Conservation (phyloP, 345 rosid genomes). For the Rhodamnia rubescens region DNA sequence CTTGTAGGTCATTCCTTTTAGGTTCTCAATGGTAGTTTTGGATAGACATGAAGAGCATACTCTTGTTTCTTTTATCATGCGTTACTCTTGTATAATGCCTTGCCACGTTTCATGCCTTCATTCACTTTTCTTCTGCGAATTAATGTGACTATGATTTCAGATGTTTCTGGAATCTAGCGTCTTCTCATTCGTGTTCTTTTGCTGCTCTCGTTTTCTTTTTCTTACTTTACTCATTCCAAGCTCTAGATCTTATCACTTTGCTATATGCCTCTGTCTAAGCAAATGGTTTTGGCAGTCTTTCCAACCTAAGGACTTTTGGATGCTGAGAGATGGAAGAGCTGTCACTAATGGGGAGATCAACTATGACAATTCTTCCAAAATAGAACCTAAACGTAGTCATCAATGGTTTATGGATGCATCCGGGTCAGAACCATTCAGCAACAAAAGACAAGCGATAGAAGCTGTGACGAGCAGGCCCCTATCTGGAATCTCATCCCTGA, state of each 20-base stretch:
- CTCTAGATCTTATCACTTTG: neutral
- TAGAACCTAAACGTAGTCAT: slow-evolving; percentile 44
- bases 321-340: slow-evolving; percentile 26
- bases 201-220: neutral
- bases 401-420: slow-evolving; percentile 39
- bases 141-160: neutral
- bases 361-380: slow-evolving; percentile 27
- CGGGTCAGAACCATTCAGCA: slow-evolving; percentile 27
- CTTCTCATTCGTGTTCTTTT: neutral
- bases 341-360: slow-evolving; percentile 31
- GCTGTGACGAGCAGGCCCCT: slow-evolving; percentile 14
- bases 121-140: neutral
- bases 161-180: neutral
- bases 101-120: neutral
- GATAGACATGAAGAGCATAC: neutral
- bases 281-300: slow-evolving; percentile 25
- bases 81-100: neutral
- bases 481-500: slow-evolving; percentile 17
- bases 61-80: neutral
- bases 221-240: neutral
- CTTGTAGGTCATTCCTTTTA: neutral
- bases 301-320: slow-evolving; percentile 30
- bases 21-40: neutral
- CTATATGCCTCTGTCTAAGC: neutral
- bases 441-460: slow-evolving; percentile 49